Percentiles rank a stretch among this genome's conserved stretches.
Evolutionary conservation across 2,329 filamentous ascomycete genomes (phyloP).

Genomic region (Trichoderma atroviride): DNA sequence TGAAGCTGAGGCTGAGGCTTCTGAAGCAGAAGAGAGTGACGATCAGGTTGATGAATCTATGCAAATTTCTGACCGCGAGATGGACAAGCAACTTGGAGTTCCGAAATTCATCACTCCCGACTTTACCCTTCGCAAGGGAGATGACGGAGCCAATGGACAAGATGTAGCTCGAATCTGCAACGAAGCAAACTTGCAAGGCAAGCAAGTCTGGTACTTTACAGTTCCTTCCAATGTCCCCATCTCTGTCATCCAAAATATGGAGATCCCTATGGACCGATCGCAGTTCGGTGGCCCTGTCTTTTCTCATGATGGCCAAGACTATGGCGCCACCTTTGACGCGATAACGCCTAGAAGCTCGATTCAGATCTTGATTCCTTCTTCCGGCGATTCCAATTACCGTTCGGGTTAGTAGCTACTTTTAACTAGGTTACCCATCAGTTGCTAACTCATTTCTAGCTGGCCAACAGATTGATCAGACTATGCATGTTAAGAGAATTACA

Average conservation of each 20-base stretch:
- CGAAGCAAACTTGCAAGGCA: conserved; percentile 63
- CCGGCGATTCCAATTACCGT: conserved; percentile 57
- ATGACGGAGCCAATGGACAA: conserved; percentile 44
- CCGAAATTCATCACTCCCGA: conserved; percentile 53
- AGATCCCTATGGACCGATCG: conserved; percentile 60
- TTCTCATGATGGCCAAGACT: conserved; percentile 65
- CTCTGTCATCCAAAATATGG: conserved; percentile 64
- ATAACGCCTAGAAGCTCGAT: conserved; percentile 54
- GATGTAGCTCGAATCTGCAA: conserved; percentile 59
- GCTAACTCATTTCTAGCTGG: conserved; percentile 33
- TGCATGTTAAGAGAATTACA: conserved; percentile 67
- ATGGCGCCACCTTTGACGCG: conserved; percentile 59
- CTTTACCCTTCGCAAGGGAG: conserved; percentile 56
- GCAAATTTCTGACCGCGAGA: conserved; percentile 41
- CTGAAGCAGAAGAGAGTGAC: conserved; percentile 30
- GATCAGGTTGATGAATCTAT: conserved; percentile 45
- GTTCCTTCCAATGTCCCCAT: conserved; percentile 71
- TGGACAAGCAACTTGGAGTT: conserved; percentile 43
- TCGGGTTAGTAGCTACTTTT: conserved; percentile 49
- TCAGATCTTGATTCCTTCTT: conserved; percentile 63
- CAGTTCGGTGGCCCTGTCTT: conserved; percentile 57
- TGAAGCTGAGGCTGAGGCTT: not conserved
- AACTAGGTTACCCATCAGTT: not conserved
- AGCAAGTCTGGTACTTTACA: conserved; percentile 81
- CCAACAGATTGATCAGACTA: conserved; percentile 57